Conservation (phyloP, 2,329 filamentous ascomycete species). For the Penicillium brasilianum region DNA sequence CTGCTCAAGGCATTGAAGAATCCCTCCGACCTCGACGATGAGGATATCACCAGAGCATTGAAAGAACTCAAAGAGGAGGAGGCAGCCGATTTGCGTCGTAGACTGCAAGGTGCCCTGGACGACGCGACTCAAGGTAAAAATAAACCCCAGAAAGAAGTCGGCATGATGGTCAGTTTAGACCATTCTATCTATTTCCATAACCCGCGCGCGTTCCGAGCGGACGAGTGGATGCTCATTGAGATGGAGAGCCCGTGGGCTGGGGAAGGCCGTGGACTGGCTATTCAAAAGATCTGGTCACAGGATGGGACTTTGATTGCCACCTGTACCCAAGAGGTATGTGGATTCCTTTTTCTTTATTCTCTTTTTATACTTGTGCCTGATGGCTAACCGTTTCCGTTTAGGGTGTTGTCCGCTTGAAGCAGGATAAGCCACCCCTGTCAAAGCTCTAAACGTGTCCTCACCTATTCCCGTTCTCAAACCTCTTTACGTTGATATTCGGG, state of each 20-base stretch:
- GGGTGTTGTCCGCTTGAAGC: constrained; percentile 54
- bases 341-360: constrained; percentile 2
- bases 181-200: constrained; percentile 60
- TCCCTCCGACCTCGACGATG: constrained; percentile 50
- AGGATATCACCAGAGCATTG: constrained; percentile 46
- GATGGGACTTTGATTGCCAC: constrained; percentile 56
- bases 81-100: constrained; percentile 44
- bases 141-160: constrained; percentile 45
- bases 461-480: constrained; percentile 11
- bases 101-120: constrained; percentile 41
- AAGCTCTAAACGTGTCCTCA: constrained; percentile 34
- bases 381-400: constrained; percentile 21
- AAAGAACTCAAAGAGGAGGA: constrained; percentile 52
- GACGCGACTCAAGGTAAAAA: constrained; percentile 32
- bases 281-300: constrained; percentile 56
- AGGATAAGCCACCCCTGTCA: constrained; percentile 43
- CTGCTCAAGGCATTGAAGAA: constrained; percentile 48
- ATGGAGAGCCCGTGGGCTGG: constrained; percentile 59
- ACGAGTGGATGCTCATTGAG: constrained; percentile 58
- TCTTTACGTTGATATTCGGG: not conserved
- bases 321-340: constrained; percentile 56
- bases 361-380: not conserved
- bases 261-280: constrained; percentile 54
- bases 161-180: constrained; percentile 59
- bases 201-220: constrained; percentile 53